Evolutionary conservation across 805 yeast genomes (phyloP).

Genomic region (Metschnikowia drakensbergensis): DNA sequence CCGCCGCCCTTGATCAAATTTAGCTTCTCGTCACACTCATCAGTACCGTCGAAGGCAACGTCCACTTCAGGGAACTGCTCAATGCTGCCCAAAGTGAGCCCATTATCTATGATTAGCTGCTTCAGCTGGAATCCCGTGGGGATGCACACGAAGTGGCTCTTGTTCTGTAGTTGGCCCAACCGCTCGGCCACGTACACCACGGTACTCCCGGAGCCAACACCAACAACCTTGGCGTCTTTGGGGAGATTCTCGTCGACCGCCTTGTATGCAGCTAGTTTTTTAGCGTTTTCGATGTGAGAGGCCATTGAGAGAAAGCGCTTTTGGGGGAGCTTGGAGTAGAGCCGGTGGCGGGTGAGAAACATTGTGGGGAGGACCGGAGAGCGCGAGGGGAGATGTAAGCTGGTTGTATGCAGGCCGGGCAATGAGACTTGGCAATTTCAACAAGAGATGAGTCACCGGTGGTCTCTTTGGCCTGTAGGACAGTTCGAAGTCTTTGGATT

Average conservation of each 20-base stretch:
- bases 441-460: neutral
- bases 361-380: conserved; percentile 1
- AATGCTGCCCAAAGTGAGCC: conserved; percentile 70
- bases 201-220: conserved; percentile 96
- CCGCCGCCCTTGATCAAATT: conserved; percentile 98
- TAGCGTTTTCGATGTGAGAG: conserved; percentile 66
- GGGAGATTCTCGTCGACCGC: conserved; percentile 91
- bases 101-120: conserved; percentile 77
- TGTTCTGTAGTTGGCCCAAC: conserved; percentile 62
- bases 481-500: too few species aligned
- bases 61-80: conserved; percentile 83
- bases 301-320: conserved; percentile 15
- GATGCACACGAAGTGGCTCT: conserved; percentile 64
- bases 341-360: neutral
- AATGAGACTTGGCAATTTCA: neutral
- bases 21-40: conserved; percentile 79
- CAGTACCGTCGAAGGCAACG: conserved; percentile 98
- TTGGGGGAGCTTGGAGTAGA: neutral
- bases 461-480: too few species aligned
- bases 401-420: conserved; percentile 1
- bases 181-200: conserved; percentile 97
- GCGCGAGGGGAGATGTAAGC: conserved; percentile 2
- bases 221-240: conserved; percentile 65
- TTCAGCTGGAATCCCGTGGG: conserved; percentile 97
- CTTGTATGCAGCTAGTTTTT: conserved; percentile 80